These are phyloP conservation scores for Kwoniella mangroviensis DNA, from an alignment of 768 basidiomycete genomes.

Conservation along the genomic window DNA sequence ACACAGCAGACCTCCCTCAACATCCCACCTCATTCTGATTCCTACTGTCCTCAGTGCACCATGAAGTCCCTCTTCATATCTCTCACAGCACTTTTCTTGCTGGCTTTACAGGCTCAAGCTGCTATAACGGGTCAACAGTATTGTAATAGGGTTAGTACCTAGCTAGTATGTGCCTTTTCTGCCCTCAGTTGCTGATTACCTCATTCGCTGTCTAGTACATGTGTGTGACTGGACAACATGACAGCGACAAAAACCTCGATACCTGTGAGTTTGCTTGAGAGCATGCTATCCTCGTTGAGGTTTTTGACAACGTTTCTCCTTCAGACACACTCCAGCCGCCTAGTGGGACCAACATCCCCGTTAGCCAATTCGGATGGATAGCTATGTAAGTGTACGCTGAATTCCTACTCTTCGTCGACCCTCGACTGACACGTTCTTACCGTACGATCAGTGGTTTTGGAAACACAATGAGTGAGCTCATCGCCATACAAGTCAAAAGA, in stretches of 20 bases:
- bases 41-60: no score
- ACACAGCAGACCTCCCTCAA: no score
- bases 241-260: constrained; percentile 27
- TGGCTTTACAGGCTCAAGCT: not conserved
- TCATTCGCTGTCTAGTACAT: constrained; percentile 25
- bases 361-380: constrained; percentile 38
- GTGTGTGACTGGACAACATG: constrained; percentile 34
- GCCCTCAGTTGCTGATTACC: not conserved
- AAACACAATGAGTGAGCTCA: constrained; percentile 34
- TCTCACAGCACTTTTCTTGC: not conserved
- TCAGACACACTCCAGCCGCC: constrained; percentile 39
- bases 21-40: no score
- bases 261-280: constrained; percentile 31
- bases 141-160: constrained; percentile 30
- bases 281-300: not conserved
- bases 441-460: constrained; percentile 39
- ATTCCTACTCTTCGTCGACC: no score
- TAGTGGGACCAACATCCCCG: constrained; percentile 12
- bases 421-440: not conserved
- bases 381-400: constrained; percentile 42
- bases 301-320: not conserved
- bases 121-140: constrained; percentile 32
- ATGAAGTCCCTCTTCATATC: not conserved
- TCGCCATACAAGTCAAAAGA: not conserved
- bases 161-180: no score